A percentile compares a stretch with the other conserved stretches of the same genome.
phyloP scores from a whole-genome alignment of 352 stramenopile species.

The Globisporangium recalcitrans region DNA sequence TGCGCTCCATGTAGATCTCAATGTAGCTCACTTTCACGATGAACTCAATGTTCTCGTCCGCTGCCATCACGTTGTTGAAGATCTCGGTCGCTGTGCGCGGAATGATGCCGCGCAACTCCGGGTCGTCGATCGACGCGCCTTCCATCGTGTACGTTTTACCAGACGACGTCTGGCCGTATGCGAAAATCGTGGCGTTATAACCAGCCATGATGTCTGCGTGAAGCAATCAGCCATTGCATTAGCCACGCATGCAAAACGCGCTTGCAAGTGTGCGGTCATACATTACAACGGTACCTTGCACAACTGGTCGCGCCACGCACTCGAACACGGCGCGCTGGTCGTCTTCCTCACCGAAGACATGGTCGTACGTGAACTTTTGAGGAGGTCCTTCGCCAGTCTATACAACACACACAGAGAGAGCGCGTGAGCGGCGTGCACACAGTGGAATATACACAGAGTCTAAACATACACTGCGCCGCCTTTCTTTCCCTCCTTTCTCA shows the following conservation, averaged over 20 bases:
- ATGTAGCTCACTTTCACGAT: constrained; percentile 92
- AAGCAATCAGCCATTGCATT: neutral
- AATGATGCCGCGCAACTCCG: constrained; percentile 82
- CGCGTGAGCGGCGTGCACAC: too few relatives aligned
- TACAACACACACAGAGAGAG: neutral
- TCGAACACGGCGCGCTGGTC: constrained; percentile 89
- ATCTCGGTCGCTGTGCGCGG: constrained; percentile 84
- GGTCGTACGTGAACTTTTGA: constrained; percentile 89
- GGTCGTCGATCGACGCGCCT: constrained; percentile 81
- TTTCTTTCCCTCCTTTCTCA: neutral
- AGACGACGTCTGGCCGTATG: constrained; percentile 89
- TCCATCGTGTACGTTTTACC: constrained; percentile 91
- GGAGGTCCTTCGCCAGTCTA: constrained; percentile 45
- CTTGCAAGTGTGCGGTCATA: neutral
- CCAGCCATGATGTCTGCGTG: constrained; percentile 83
- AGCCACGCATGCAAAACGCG: neutral
- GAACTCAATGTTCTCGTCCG: constrained; percentile 91
- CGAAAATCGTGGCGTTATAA: constrained; percentile 94
- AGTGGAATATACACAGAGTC: too few relatives aligned
- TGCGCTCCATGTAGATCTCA: constrained; percentile 96
- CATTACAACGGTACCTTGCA: constrained; percentile 67
- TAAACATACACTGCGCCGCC: neutral
- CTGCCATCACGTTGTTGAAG: constrained; percentile 83
- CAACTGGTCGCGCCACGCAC: constrained; percentile 78
- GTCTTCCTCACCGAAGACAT: constrained; percentile 80